Evolutionary conservation across 495 filamentous ascomycete species (phyloP), one percentile per base, ranked within the genome.

Genomic region (Hypoxylon perforatum): DNA sequence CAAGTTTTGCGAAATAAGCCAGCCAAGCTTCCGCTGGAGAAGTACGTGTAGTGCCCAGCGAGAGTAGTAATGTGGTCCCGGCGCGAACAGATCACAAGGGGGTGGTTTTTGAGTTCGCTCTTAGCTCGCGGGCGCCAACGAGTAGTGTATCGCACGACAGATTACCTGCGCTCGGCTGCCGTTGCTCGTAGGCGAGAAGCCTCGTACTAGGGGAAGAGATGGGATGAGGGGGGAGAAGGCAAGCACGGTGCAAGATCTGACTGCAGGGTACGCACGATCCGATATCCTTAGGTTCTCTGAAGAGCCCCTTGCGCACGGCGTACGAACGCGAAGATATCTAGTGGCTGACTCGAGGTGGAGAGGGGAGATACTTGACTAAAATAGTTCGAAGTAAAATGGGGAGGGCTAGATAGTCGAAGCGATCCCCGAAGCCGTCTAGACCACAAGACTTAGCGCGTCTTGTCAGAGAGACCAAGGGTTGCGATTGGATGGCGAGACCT

Each of bases 361-460:
- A 45, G 60, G 44, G 21, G 49, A 69, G 65, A 60, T 69, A 61
- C 54, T 57, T 69, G 9, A 64, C 65, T 69, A 69, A 63, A 63
- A 61, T 69, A 69, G 65, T 63, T 39, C 15, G 44, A 69, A 69
- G 65, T 69, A 69, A 69, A 63, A 63, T 51, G 60, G 59, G 53
- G 46, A 69, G 49, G 41, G 59, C 54, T 69, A 59, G 39, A 56
- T 57, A 60, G 38, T 52, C 41, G 22, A 69, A 49, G 25, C 65
- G 65, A 69, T 64, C 36, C 65, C 65, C 60, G 55, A 69, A 69
- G 54, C 15, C 12, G 65, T 69, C 65, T 69, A 69, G 65, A 63
- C 65, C 55, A 60, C 42, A 55, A 63, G 55, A 63, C 65, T 55
- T 64, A 58, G 59, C 61, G 63, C 50, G 59, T 69, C 65, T 69